Evolutionary conservation across 2,329 filamentous ascomycete species (phyloP).

Genomic region (Thelonectria blattea): DNA sequence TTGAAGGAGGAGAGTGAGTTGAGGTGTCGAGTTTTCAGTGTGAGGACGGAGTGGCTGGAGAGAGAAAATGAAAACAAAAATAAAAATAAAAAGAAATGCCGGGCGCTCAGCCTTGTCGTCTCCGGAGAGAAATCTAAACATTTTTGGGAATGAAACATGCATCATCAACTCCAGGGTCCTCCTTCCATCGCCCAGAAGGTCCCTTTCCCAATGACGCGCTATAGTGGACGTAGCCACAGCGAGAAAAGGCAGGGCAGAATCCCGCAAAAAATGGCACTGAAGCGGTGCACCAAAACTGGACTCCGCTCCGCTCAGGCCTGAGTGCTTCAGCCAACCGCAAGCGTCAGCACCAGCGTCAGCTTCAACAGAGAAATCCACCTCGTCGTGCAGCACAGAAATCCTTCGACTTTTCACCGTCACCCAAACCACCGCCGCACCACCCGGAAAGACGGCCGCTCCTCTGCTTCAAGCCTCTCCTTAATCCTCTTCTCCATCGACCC

Average conservation of each 20-base stretch:
- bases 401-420: slow-evolving; percentile 34
- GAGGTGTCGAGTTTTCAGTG: slow-evolving; percentile 2
- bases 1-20: neutral
- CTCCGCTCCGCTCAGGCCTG: neutral
- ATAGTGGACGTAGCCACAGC: slow-evolving; percentile 36
- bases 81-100: neutral
- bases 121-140: neutral
- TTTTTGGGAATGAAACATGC: slow-evolving; percentile 10
- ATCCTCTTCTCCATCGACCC: neutral
- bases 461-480: slow-evolving; percentile 10
- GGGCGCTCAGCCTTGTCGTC: slow-evolving; percentile 10
- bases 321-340: slow-evolving; percentile 26
- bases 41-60: neutral
- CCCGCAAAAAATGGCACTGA: too few species aligned
- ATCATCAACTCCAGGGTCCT: neutral
- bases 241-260: slow-evolving; percentile 3
- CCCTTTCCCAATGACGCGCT: neutral
- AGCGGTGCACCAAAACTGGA: too few species aligned
- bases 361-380: slow-evolving; percentile 24
- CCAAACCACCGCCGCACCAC: slow-evolving; percentile 25
- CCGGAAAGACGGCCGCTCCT: neutral
- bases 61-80: too few species aligned
- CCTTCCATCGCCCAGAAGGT: slow-evolving; percentile 9
- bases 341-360: slow-evolving; percentile 30
- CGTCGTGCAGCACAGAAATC: slow-evolving; percentile 11